Conservation (phyloP, 2,329 filamentous ascomycete species). For the Apiospora phragmitis region DNA sequence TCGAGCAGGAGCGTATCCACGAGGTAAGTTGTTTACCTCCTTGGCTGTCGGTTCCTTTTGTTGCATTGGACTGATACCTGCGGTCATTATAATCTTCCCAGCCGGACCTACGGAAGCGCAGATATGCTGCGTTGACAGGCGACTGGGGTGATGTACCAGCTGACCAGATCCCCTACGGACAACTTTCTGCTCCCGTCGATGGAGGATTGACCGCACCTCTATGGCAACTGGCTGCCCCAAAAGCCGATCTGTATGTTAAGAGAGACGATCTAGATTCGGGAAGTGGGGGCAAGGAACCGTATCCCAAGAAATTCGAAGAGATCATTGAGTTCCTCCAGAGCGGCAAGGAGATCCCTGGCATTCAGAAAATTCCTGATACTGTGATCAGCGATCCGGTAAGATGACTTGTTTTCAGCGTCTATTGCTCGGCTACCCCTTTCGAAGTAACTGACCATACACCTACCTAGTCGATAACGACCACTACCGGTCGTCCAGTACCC, state of each 20-base stretch:
- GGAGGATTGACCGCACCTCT: constrained; percentile 19
- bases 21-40: constrained; percentile 11
- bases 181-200: background rate
- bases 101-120: constrained; percentile 14
- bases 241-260: constrained; percentile 31
- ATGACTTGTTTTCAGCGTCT: background rate
- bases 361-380: constrained; percentile 72
- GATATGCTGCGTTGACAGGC: constrained; percentile 8
- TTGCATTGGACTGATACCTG: background rate
- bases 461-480: constrained; percentile 16
- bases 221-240: constrained; percentile 34
- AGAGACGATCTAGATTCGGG: constrained; percentile 20
- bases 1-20: constrained; percentile 15
- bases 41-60: background rate
- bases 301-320: constrained; percentile 72
- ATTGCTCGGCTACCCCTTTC: background rate
- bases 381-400: constrained; percentile 59
- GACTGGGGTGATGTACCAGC: background rate
- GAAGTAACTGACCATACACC: background rate
- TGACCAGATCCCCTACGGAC: background rate
- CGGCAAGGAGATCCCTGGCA: constrained; percentile 72
- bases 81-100: background rate
- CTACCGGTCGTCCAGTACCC: constrained; percentile 13
- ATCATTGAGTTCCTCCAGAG: constrained; percentile 74
- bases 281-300: constrained; percentile 47